phyloP scores from a whole-genome alignment of 768 basidiomycete species.

The Russula brevipes region DNA sequence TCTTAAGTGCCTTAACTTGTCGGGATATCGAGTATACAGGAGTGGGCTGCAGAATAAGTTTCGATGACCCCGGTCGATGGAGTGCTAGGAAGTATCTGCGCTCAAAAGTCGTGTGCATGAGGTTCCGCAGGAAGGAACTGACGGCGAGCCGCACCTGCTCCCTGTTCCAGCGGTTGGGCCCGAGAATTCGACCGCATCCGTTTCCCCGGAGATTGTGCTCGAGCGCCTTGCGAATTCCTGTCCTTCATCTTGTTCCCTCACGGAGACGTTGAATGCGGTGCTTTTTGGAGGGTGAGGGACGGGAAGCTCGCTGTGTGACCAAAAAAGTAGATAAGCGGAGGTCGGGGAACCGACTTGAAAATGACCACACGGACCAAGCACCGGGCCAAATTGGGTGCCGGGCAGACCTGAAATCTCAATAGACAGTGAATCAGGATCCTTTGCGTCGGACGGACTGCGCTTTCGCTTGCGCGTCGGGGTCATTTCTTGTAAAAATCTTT shows the following conservation, averaged over 20 bases:
- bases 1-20: constrained; percentile 81
- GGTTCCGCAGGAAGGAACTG: too few relatives aligned
- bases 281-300: constrained; percentile 49
- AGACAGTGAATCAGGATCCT: constrained; percentile 34
- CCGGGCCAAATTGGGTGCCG: constrained; percentile 42
- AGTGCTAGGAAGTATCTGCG: constrained; percentile 78
- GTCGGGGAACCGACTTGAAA: not conserved
- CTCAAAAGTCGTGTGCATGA: not conserved
- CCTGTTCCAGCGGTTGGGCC: constrained; percentile 57
- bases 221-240: constrained; percentile 33
- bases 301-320: constrained; percentile 56
- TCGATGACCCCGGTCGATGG: constrained; percentile 69
- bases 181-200: constrained; percentile 76
- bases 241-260: constrained; percentile 33
- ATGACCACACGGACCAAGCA: constrained; percentile 41
- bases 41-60: constrained; percentile 62
- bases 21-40: constrained; percentile 67
- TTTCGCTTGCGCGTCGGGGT: constrained; percentile 40
- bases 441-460: constrained; percentile 33
- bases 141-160: constrained; percentile 53
- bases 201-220: constrained; percentile 72
- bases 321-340: not conserved
- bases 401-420: constrained; percentile 37
- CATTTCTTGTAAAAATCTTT: too few relatives aligned
- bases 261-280: constrained; percentile 61